These are phyloP conservation scores for Aureococcus anophagefferens DNA, from an alignment of 108 stramenopile genomes.

Conservation along the genomic window DNA sequence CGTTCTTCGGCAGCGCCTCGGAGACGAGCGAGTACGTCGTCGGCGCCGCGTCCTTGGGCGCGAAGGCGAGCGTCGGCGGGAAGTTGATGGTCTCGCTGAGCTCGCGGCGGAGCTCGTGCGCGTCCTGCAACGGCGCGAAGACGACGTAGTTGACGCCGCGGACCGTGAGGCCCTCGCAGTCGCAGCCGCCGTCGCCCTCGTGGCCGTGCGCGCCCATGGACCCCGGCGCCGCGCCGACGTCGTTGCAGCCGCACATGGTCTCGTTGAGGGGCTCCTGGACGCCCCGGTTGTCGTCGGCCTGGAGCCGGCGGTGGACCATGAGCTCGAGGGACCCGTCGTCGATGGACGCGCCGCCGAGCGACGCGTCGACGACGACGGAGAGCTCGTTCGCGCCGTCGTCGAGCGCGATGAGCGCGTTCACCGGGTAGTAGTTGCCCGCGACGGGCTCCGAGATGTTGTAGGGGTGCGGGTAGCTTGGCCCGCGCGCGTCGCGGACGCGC, in stretches of 20 bases:
- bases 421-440: slow-evolving; percentile 90
- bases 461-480: slow-evolving; percentile 47
- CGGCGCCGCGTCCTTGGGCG: not conserved
- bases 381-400: slow-evolving; percentile 56
- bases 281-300: slow-evolving; percentile 34
- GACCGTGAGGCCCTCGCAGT: not conserved
- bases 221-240: not conserved
- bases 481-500: slow-evolving; percentile 41
- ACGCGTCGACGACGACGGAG: slow-evolving; percentile 66
- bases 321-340: slow-evolving; percentile 70
- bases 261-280: slow-evolving; percentile 40
- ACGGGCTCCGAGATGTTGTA: slow-evolving; percentile 67
- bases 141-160: not conserved
- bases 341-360: slow-evolving; percentile 78
- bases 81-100: not conserved
- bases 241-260: slow-evolving; percentile 15
- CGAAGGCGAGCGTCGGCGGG: not conserved
- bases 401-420: slow-evolving; percentile 77
- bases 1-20: slow-evolving; percentile 42
- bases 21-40: not conserved
- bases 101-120: not conserved
- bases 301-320: slow-evolving; percentile 79
- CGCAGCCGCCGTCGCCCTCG: slow-evolving; percentile 1
- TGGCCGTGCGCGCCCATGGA: slow-evolving; percentile 23
- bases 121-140: not conserved